Evolutionary conservation across 441 rosid species (phyloP), one percentile per base, ranked within the genome.

Genomic region (Euphorbia celastroides): DNA sequence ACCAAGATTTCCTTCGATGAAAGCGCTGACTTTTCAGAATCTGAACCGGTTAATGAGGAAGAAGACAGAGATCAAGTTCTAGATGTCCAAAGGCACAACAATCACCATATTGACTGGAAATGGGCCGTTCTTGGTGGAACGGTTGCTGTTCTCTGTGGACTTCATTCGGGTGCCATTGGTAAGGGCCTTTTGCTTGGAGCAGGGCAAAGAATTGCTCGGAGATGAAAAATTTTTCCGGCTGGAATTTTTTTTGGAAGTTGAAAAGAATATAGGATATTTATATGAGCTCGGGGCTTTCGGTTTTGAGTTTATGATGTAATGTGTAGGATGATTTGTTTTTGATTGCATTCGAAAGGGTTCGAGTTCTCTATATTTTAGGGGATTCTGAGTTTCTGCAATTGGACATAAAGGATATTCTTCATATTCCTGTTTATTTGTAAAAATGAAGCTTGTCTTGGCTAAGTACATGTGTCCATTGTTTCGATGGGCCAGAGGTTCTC

Each of bases 81-180:
- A 31, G 79, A 64, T 28, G 68, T 62, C 32, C 66, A 65, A 71
- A 76, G 81, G 59, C 73, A 77, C 61, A 76, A 72, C 5, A 86
- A 86, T 68, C 70, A 76, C 30, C 84, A 88, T 60, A 66, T 87
- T 60, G 94, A 93, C 71, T 93, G 98, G 98, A 93, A 87, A 77
- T 90, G 97, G 97, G 60, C 88, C 0, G 88, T 72, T n/a, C 38
- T 88, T 54, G 98, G 94, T 36, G 97, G 98, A 67, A 77, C 88
- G 0, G 84, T 87, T n/a, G 97, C 95, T 38, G 68, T 90, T 62
- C 92, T 76, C 64, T 81, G 86, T 6, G 97, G 96, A 67, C 84
- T 93, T 70, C 94, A 80, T 60, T 66, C 92, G 0, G 93, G 95
- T 30, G 77, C 74, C 52, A 70, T 90, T 52, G 97, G 97, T 75